These are phyloP conservation scores for Mikania micrantha DNA, from an alignment of 129 eudicot genomes.

Conservation along the genomic window DNA sequence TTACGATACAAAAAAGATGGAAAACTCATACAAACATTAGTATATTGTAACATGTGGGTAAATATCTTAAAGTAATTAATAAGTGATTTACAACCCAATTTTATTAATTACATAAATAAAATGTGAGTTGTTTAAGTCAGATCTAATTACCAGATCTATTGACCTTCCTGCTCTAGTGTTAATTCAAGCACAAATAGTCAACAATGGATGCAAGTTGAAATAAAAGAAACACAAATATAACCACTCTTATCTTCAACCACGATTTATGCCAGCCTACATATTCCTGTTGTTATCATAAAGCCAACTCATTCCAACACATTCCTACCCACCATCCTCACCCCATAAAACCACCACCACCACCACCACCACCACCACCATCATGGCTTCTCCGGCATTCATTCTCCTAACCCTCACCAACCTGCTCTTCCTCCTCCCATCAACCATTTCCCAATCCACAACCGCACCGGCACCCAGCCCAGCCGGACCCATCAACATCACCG, in stretches of 20 bases:
- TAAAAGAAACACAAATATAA: background rate
- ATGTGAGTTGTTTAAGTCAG: too few relatives aligned
- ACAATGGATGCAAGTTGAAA: conserved; percentile 9
- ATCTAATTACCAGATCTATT: too few relatives aligned
- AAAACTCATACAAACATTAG: background rate
- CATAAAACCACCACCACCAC: conserved; percentile 7
- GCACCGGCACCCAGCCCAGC: conserved; percentile 60
- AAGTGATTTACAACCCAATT: too few relatives aligned
- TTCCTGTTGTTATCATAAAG: conserved; percentile 10
- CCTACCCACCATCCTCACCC: conserved; percentile 1
- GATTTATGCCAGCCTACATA: conserved; percentile 22
- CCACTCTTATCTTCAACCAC: conserved; percentile 8
- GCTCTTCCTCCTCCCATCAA: conserved; percentile 22
- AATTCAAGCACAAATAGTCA: background rate
- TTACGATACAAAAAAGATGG: too few relatives aligned
- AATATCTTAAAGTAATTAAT: too few relatives aligned
- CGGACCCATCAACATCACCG: conserved; percentile 61
- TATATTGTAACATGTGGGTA: background rate
- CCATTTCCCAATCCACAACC: conserved; percentile 31
- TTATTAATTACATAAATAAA: too few relatives aligned
- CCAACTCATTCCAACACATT: conserved; percentile 56
- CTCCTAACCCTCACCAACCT: conserved; percentile 25
- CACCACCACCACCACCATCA: conserved; percentile 22
- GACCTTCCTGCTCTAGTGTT: too few relatives aligned
- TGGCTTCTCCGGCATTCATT: background rate